These are phyloP conservation scores for Triangularia setosa DNA, from an alignment of 2,329 filamentous ascomycete genomes.

Conservation along the genomic window DNA sequence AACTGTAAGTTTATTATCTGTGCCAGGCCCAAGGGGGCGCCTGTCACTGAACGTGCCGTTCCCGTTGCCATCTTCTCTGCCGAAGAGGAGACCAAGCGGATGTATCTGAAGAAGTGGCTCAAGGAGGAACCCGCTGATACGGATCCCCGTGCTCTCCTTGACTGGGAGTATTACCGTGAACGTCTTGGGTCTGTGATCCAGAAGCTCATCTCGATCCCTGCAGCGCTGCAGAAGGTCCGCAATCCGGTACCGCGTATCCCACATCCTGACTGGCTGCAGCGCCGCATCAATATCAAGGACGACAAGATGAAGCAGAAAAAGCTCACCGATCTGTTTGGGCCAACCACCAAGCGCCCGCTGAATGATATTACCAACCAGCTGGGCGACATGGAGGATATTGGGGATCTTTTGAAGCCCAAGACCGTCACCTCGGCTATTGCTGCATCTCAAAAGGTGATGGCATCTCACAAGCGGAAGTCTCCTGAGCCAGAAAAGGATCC, in stretches of 20 bases:
- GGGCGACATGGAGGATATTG: conserved; percentile 79
- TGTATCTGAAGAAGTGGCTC: conserved; percentile 91
- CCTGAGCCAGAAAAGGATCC: conserved; percentile 70
- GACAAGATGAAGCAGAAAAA: conserved; percentile 99
- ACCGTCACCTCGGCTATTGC: conserved; percentile 51
- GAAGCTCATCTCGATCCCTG: conserved; percentile 97
- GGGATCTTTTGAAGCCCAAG: conserved; percentile 63
- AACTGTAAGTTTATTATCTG: conserved; percentile 99
- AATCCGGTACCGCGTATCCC: conserved; percentile 92
- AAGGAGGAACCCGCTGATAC: conserved; percentile 89
- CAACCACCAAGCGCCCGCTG: conserved; percentile 59
- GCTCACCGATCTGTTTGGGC: conserved; percentile 81
- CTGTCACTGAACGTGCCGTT: conserved; percentile 90
- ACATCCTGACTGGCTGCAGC: conserved; percentile 95
- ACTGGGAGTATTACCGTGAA: conserved; percentile 97
- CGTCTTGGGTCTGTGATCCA: conserved; percentile 96
- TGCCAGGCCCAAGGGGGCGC: conserved; percentile 76
- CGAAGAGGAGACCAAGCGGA: conserved; percentile 79
- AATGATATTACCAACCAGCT: conserved; percentile 62
- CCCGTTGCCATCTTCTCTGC: conserved; percentile 97
- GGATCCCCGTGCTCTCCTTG: conserved; percentile 83
- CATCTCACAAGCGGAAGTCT: conserved; percentile 67
- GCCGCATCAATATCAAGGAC: conserved; percentile 89
- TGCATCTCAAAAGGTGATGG: conserved; percentile 51
- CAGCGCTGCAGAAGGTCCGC: conserved; percentile 86